Conservation (phyloP, 140 eudicot species). For the Senecio squalidus region DNA sequence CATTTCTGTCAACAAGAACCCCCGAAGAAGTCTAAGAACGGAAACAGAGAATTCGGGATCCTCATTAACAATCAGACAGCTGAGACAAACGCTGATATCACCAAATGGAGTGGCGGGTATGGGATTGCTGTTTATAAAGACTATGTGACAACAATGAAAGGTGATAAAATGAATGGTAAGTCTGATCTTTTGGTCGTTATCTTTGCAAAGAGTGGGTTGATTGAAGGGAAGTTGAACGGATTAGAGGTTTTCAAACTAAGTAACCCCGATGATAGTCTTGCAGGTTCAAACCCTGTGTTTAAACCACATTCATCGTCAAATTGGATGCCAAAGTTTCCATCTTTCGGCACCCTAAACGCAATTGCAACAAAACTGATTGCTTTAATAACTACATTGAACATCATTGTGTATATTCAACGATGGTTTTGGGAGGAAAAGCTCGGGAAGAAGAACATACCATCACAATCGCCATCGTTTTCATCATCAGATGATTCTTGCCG, state of each 20-base stretch:
- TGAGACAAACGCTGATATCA: conserved; percentile 19
- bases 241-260: conserved; percentile 53
- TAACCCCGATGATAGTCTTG: conserved; percentile 43
- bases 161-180: conserved; percentile 25
- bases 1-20: conserved; percentile 36
- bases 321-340: conserved; percentile 19
- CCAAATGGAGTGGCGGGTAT: conserved; percentile 27
- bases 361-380: conserved; percentile 25
- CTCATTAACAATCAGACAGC: conserved; percentile 32
- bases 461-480: conserved; percentile 2
- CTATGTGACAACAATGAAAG: conserved; percentile 30
- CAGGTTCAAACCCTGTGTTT: conserved; percentile 28
- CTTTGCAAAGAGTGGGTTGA: conserved; percentile 22
- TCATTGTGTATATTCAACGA: conserved; percentile 34
- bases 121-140: conserved; percentile 36
- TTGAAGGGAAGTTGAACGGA: conserved; percentile 31
- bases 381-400: conserved; percentile 26
- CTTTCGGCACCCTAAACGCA: conserved; percentile 24
- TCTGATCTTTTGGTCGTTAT: conserved; percentile 29
- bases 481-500: conserved; percentile 25
- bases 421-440: conserved; percentile 43
- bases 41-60: conserved; percentile 18
- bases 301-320: conserved; percentile 1
- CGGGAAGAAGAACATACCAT: conserved; percentile 18
- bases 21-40: conserved; percentile 13